Evolutionary conservation across 75 land plant genomes (phyloP).

Genomic region (Sequoia sempervirens): DNA sequence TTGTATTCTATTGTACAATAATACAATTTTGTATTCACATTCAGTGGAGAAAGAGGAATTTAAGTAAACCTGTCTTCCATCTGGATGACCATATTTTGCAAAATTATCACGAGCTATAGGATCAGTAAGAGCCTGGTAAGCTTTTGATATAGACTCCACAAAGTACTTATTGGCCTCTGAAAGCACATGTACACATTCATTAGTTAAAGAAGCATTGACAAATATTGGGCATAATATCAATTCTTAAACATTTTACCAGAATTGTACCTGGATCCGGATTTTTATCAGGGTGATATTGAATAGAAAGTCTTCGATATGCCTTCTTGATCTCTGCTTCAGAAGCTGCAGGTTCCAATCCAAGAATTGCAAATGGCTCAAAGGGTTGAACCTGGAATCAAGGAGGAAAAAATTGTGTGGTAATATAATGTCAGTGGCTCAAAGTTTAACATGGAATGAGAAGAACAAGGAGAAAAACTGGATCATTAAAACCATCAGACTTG

Average conservation of each 20-base stretch:
- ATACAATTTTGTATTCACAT: neutral
- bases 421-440: neutral
- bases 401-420: neutral
- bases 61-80: conserved; percentile 87
- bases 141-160: conserved; percentile 95
- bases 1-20: neutral
- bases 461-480: neutral
- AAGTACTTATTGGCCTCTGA: conserved; percentile 93
- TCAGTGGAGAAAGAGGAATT: conserved; percentile 1
- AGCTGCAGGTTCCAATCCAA: conserved; percentile 80
- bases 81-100: conserved; percentile 98
- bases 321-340: conserved; percentile 94
- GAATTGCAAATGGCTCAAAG: conserved; percentile 92
- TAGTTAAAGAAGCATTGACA: neutral
- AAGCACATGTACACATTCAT: conserved; percentile 11
- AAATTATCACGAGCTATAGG: conserved; percentile 88
- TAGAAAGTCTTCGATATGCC: conserved; percentile 88
- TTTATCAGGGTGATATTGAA: conserved; percentile 97
- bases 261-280: conserved; percentile 95
- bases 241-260: neutral
- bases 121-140: conserved; percentile 99
- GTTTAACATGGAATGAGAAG: neutral
- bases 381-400: conserved; percentile 58
- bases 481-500: neutral
- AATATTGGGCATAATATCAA: neutral